Percentiles rank a stretch among this genome's conserved stretches.
Evolutionary conservation across 1,284 basidiomycete species (phyloP).

Genomic region (Sanghuangporus baumii): DNA sequence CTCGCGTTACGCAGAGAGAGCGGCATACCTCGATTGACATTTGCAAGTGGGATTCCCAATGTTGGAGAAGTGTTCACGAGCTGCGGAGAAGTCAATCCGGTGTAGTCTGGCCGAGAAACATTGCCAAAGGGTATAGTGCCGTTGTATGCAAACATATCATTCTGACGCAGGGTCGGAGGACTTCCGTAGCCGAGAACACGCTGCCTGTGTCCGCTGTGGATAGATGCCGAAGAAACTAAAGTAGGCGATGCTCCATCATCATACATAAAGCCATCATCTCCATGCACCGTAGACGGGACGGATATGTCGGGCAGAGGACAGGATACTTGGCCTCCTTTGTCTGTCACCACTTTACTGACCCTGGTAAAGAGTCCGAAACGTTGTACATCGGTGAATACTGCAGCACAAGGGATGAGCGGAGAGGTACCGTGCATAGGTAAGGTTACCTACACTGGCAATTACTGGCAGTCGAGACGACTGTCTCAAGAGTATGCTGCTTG

Average conservation of each 20-base stretch:
- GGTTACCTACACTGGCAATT: constrained; percentile 46
- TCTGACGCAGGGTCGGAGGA: constrained; percentile 6
- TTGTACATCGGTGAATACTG: constrained; percentile 15
- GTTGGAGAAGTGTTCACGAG: constrained; percentile 16
- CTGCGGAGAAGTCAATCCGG: background rate
- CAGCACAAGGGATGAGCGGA: background rate
- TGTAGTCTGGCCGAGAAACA: background rate
- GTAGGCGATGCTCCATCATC: background rate
- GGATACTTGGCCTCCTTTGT: constrained; percentile 6
- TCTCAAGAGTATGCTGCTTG: constrained; percentile 27
- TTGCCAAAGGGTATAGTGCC: background rate
- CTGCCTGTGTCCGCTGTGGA: constrained; percentile 1
- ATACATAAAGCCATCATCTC: background rate
- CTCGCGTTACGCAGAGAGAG: constrained; percentile 19
- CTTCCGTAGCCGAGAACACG: constrained; percentile 5
- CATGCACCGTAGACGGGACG: background rate
- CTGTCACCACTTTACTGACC: background rate
- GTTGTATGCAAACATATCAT: background rate
- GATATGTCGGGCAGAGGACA: constrained; percentile 4
- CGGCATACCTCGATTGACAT: constrained; percentile 14
- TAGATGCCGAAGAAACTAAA: background rate
- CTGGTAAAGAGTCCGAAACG: background rate
- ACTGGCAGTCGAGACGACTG: constrained; percentile 45
- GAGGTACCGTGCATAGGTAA: background rate
- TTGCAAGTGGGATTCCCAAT: constrained; percentile 14